A percentile compares a stretch with the other conserved stretches of the same genome.
Evolutionary conservation across 2,329 filamentous ascomycete species (phyloP).

Genomic region (Colletotrichum chrysophilum): DNA sequence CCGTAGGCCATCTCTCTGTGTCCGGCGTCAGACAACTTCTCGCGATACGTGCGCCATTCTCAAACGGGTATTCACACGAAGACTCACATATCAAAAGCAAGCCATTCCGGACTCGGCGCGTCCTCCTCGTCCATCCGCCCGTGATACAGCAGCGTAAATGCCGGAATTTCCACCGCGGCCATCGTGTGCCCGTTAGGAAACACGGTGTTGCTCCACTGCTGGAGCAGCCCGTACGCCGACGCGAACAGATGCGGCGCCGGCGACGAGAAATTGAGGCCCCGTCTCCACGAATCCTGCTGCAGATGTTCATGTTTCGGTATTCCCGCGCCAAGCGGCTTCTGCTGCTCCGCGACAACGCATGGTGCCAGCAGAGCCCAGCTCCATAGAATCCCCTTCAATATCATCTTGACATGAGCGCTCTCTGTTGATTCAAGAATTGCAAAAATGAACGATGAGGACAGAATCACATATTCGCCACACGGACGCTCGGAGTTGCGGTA

Average conservation of each 20-base stretch:
- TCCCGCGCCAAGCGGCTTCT: neutral
- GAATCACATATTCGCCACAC: neutral
- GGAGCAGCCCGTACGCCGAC: slow-evolving; percentile 48
- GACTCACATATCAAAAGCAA: slow-evolving; percentile 50
- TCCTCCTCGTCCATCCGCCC: slow-evolving; percentile 44
- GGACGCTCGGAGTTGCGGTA: neutral
- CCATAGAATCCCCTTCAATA: neutral
- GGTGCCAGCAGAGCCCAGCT: neutral
- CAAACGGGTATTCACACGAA: no score
- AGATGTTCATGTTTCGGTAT: neutral
- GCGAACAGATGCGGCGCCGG: slow-evolving; percentile 53
- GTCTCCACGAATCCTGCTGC: neutral
- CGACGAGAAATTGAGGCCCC: slow-evolving; percentile 49
- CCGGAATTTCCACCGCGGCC: slow-evolving; percentile 48
- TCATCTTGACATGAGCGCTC: neutral
- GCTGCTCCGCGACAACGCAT: neutral
- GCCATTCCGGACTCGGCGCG: slow-evolving; percentile 55
- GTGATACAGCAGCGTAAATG: slow-evolving; percentile 55
- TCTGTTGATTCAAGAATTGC: neutral
- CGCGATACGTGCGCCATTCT: no score
- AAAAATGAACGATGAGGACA: no score
- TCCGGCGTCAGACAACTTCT: neutral
- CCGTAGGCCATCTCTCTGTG: slow-evolving; percentile 55
- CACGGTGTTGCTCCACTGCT: slow-evolving; percentile 57
- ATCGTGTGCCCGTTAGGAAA: slow-evolving; percentile 55